Conservation (phyloP, 208 protist species). For the Trypanosoma brucei region DNA sequence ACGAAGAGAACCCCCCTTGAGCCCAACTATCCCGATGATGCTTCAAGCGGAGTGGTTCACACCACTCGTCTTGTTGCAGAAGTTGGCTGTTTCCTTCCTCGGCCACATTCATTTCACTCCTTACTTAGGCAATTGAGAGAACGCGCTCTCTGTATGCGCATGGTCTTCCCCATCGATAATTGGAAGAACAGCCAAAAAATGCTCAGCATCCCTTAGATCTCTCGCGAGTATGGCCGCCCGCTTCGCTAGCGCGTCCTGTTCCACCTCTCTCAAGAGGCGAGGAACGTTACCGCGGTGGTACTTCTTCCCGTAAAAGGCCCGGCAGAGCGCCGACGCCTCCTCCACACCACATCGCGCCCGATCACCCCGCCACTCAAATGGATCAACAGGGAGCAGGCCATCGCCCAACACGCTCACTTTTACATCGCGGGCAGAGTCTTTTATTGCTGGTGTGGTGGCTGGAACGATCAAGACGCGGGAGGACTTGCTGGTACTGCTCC, state of each 20-base stretch:
- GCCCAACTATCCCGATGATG: too few relatives aligned
- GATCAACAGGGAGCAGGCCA: constrained; percentile 73
- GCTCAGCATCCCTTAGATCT: constrained; percentile 68
- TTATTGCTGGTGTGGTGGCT: constrained; percentile 64
- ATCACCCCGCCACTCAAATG: constrained; percentile 84
- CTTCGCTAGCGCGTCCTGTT: constrained; percentile 68
- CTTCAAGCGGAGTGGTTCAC: too few relatives aligned
- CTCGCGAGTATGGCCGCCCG: constrained; percentile 60
- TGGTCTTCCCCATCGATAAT: constrained; percentile 34
- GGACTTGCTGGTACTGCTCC: constrained; percentile 21
- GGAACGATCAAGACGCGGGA: constrained; percentile 36
- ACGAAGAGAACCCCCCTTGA: too few relatives aligned
- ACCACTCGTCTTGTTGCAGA: too few relatives aligned
- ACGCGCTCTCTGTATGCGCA: background rate
- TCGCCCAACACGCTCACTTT: constrained; percentile 61
- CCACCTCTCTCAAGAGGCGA: constrained; percentile 46
- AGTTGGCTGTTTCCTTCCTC: too few relatives aligned
- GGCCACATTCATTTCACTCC: too few relatives aligned
- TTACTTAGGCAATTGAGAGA: too few relatives aligned
- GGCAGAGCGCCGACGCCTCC: constrained; percentile 67
- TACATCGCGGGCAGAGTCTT: constrained; percentile 36
- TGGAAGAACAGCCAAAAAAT: constrained; percentile 54
- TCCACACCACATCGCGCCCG: constrained; percentile 55
- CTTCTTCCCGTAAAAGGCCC: constrained; percentile 74
- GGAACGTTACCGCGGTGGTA: constrained; percentile 76